Base-by-base conservation (phyloP, 2,329 filamentous ascomycete species). In the Pseudonectria buxi region DNA sequence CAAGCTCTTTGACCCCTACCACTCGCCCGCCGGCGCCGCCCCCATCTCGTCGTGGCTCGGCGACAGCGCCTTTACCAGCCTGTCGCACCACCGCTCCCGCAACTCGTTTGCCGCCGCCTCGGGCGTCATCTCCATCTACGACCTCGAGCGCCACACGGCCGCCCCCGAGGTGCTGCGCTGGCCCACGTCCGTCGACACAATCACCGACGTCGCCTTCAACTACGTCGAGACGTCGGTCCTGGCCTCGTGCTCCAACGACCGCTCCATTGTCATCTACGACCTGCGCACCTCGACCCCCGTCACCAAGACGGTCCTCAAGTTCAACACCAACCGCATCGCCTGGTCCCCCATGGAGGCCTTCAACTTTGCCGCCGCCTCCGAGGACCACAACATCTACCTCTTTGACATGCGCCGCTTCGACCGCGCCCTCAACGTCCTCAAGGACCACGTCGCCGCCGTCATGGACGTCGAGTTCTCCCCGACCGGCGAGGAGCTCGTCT, bases 331-430 rank as follows among this genome's bases (percentile, higher is more conserved):
- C 65, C 76, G 81, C 32, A 73, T 95, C 34, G 74, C 83, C 28
- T 98, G 90, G 87, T 95, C 95, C 49, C 92, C 92, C 0, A 92
- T 95, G 82, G 89, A 95, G 61, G 85, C 88, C 7, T 94, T 94
- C 71, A 95, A 96, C 65, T 82, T 96, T 55, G 90, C 88, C 12
- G 80, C 89, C 22, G 92, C 86, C 10, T 94, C 85, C 50, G 92
- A 98, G 68, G 92, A 96, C 55, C 90, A 95, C 66, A 94, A 94
- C 60, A 74, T 84, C 46, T 69, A 69, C 45, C 75, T 95, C 41
- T 98, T 98, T 55, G 92, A 98, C 61, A 94, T 94, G 77, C 78
- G 92, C 50, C 90, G 87, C 57, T 83, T 95, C 59, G 80, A 86
- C 49, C 81, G 87, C 43, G 86, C 90, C 0, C 67, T 94, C 41